Conservation (phyloP, 1,284 basidiomycete species). For the Leccinum fallax region DNA sequence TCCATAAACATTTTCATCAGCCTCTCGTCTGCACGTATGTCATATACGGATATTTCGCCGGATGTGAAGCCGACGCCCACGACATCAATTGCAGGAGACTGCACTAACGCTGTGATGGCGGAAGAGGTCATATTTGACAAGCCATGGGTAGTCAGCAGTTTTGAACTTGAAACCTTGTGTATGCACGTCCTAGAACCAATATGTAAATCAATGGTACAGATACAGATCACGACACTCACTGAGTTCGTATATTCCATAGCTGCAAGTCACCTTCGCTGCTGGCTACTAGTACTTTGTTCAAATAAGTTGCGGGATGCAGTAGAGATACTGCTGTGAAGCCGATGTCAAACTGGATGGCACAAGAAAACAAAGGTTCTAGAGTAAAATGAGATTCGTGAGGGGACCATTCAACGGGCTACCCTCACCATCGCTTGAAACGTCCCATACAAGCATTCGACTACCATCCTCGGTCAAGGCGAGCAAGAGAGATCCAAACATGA, state of each 20-base stretch:
- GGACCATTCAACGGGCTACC: background rate
- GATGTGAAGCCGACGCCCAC: conserved; percentile 89
- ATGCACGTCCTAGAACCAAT: conserved; percentile 56
- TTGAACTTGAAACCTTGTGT: conserved; percentile 57
- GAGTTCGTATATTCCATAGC: conserved; percentile 92
- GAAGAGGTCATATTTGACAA: conserved; percentile 48
- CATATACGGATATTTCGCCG: conserved; percentile 87
- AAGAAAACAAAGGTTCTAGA: conserved; percentile 32
- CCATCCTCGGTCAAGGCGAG: conserved; percentile 84
- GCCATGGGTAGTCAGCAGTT: conserved; percentile 49
- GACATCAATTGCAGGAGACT: conserved; percentile 96
- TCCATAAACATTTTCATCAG: conserved; percentile 90
- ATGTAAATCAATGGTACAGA: conserved; percentile 5
- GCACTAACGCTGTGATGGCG: conserved; percentile 79
- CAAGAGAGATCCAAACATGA: conserved; percentile 81
- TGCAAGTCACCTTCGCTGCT: conserved; percentile 84
- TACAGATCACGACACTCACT: conserved; percentile 49
- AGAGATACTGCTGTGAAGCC: conserved; percentile 84
- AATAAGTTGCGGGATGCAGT: conserved; percentile 94
- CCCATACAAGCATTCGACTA: conserved; percentile 81
- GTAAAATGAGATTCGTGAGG: conserved; percentile 12
- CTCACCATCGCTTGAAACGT: conserved; percentile 50
- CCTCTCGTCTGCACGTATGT: conserved; percentile 87
- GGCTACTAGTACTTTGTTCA: conserved; percentile 93
- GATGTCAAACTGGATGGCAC: conserved; percentile 70